phyloP scores from a whole-genome alignment of 192 early-diverging fungal genomes.

The Cetraspora pellucida region DNA sequence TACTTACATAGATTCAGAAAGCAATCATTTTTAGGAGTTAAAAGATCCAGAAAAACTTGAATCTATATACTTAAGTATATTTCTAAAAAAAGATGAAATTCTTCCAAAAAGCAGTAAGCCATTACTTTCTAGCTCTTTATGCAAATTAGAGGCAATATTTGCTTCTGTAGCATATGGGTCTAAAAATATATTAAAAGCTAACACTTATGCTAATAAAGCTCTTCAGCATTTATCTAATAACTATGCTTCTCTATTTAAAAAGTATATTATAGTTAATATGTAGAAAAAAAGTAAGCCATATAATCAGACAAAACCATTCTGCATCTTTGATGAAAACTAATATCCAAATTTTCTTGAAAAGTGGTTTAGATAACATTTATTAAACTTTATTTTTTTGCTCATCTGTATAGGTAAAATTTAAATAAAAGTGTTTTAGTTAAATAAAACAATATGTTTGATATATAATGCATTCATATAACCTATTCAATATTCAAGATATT shows the following conservation, averaged over 20 bases:
- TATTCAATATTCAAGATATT: too few species aligned
- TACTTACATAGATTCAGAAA: slow-evolving; percentile 15
- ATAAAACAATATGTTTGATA: too few species aligned
- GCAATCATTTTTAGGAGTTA: not conserved
- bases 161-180: not conserved
- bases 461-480: too few species aligned
- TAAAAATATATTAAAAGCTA: slow-evolving; percentile 9
- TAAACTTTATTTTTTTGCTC: too few species aligned
- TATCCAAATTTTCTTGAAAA: too few species aligned
- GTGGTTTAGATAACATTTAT: too few species aligned
- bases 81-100: not conserved
- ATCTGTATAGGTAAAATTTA: too few species aligned
- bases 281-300: not conserved
- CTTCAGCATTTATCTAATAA: not conserved
- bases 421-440: too few species aligned
- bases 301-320: not conserved
- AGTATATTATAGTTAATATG: not conserved
- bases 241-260: not conserved
- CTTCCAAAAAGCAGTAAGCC: too few species aligned
- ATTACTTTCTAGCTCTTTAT: not conserved
- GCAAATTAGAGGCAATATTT: not conserved
- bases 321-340: not conserved
- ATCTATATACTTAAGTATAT: slow-evolving; percentile 1
- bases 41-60: not conserved
- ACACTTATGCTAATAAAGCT: not conserved